Evolutionary conservation across 352 stramenopile species (phyloP).

Genomic region (Pythium brassicae): DNA sequence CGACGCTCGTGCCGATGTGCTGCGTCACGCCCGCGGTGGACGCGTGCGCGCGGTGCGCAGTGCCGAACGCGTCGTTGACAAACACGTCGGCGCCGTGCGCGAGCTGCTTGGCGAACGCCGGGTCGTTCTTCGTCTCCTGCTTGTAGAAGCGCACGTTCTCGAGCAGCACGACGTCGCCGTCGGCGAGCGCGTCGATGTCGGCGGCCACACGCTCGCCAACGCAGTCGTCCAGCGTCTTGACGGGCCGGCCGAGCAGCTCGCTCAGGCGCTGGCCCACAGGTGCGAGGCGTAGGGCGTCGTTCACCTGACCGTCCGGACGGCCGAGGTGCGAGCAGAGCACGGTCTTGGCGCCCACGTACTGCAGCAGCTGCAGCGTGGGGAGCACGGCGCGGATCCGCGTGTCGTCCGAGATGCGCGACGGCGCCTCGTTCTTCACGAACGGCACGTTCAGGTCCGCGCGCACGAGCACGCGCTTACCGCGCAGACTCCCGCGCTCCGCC

Average conservation of each 20-base stretch:
- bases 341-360: constrained; percentile 93
- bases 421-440: constrained; percentile 87
- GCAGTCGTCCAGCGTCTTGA: constrained; percentile 94
- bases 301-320: constrained; percentile 91
- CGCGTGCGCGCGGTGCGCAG: constrained; percentile 95
- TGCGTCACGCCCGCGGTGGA: constrained; percentile 97
- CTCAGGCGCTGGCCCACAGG: constrained; percentile 92
- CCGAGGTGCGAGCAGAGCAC: constrained; percentile 96
- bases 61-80: constrained; percentile 99
- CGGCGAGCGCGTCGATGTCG: constrained; percentile 73
- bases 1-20: constrained; percentile 91
- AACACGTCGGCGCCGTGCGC: constrained; percentile 92
- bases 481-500: constrained; percentile 62
- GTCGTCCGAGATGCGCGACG: constrained; percentile 95
- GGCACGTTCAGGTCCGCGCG: constrained; percentile 99
- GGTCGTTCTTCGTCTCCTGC: constrained; percentile 96
- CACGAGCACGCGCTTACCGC: constrained; percentile 96
- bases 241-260: constrained; percentile 89
- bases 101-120: constrained; percentile 93
- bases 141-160: constrained; percentile 98
- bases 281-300: constrained; percentile 77
- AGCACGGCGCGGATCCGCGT: constrained; percentile 94
- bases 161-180: constrained; percentile 92
- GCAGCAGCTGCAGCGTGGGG: constrained; percentile 91
- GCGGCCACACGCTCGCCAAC: constrained; percentile 89